These are phyloP conservation scores for Nakazawaea wickerhamii DNA, from an alignment of 805 yeast genomes.

Conservation along the genomic window DNA sequence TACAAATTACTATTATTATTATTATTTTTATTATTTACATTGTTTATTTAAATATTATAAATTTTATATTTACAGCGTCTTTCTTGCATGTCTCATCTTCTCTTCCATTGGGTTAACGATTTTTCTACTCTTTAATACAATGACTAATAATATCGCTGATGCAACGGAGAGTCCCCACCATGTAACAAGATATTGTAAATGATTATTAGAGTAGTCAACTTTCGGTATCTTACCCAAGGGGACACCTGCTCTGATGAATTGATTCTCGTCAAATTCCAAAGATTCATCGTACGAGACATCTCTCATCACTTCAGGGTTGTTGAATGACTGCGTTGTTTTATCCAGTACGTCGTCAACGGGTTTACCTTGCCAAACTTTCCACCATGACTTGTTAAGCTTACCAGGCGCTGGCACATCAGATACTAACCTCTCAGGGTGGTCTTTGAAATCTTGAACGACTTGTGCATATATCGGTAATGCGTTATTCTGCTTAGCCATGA, in stretches of 20 bases:
- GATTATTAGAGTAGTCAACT: slow-evolving; percentile 81
- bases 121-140: slow-evolving; percentile 41
- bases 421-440: slow-evolving; percentile 46
- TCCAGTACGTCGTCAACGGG: background rate
- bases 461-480: slow-evolving; percentile 74
- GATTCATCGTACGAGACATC: slow-evolving; percentile 3
- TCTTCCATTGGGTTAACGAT: slow-evolving; percentile 36
- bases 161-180: slow-evolving; percentile 88
- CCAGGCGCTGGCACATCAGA: background rate
- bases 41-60: background rate
- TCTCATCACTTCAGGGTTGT: slow-evolving; percentile 9
- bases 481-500: slow-evolving; percentile 66
- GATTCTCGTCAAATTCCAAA: slow-evolving; percentile 27
- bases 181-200: slow-evolving; percentile 84
- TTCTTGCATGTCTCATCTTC: slow-evolving; percentile 45
- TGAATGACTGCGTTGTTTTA: slow-evolving; percentile 2
- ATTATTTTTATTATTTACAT: background rate
- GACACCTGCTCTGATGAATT: slow-evolving; percentile 75
- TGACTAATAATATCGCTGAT: slow-evolving; percentile 59
- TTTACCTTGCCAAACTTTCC: slow-evolving; percentile 29
- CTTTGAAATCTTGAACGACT: slow-evolving; percentile 60
- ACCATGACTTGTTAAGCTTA: slow-evolving; percentile 15
- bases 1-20: background rate
- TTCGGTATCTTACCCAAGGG: slow-evolving; percentile 85
- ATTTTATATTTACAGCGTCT: slow-evolving; percentile 24